These are phyloP conservation scores for Prunus persica DNA, from an alignment of 306 rosid genomes.

Conservation along the genomic window DNA sequence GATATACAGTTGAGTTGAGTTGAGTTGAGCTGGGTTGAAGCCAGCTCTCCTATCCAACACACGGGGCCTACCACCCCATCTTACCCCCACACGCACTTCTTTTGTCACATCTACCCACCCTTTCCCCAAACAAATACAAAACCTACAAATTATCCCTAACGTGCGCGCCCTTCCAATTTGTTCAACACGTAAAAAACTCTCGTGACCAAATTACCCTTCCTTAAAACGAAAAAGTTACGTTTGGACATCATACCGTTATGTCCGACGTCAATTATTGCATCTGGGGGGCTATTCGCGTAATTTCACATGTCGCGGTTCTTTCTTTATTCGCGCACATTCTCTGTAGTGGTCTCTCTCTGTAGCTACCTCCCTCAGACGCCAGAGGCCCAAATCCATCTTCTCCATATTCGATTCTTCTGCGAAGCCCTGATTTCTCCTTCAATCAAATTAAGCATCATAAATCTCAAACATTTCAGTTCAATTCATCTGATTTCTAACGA, in stretches of 20 bases:
- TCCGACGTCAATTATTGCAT: neutral
- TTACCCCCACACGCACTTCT: too few relatives aligned
- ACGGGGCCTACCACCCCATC: too few relatives aligned
- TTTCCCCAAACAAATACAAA: conserved; percentile 2
- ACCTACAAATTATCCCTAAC: conserved; percentile 18
- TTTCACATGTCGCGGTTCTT: neutral
- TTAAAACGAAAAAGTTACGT: neutral
- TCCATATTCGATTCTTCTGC: neutral
- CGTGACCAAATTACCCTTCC: neutral
- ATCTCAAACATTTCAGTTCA: neutral
- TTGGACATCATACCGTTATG: neutral
- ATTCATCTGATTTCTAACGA: neutral
- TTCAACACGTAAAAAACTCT: neutral
- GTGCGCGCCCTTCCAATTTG: conserved; percentile 26
- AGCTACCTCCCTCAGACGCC: neutral
- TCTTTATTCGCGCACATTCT: conserved; percentile 11
- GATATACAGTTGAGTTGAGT: too few relatives aligned
- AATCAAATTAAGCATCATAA: neutral
- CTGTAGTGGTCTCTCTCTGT: neutral
- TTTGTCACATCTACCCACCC: neutral
- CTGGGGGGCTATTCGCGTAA: neutral
- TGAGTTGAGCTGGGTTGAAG: too few relatives aligned
- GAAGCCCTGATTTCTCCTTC: neutral
- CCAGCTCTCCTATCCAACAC: too few relatives aligned
- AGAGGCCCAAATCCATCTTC: neutral